Evolutionary conservation across 2,329 filamentous ascomycete species (phyloP).

Genomic region (Aspergillus pseudonomiae): DNA sequence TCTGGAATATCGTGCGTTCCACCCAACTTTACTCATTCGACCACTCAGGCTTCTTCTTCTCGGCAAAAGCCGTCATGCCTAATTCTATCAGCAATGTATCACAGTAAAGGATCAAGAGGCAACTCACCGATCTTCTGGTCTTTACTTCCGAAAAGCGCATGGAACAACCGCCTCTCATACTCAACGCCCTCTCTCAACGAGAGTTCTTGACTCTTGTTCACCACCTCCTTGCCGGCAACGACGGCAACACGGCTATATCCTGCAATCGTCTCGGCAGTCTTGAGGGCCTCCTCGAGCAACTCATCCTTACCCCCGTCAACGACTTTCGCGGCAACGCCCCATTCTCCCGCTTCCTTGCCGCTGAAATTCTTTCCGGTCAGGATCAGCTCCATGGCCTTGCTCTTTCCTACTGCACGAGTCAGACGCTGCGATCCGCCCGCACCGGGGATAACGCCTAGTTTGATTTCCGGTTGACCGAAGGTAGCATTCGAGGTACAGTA

Average conservation of each 20-base stretch:
- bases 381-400: conserved; percentile 87
- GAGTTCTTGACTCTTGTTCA: conserved; percentile 97
- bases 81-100: conserved; percentile 15
- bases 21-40: conserved; percentile 64
- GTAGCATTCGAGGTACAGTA: conserved; percentile 86
- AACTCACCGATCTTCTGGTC: conserved; percentile 89
- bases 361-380: conserved; percentile 83
- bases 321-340: conserved; percentile 84
- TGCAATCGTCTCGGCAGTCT: conserved; percentile 88
- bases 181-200: conserved; percentile 87
- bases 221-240: conserved; percentile 92
- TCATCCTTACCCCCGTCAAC: conserved; percentile 77
- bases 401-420: conserved; percentile 80
- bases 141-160: conserved; percentile 86
- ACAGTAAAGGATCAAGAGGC: neutral
- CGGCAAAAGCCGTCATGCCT: conserved; percentile 88
- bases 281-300: conserved; percentile 77
- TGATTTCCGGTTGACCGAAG: conserved; percentile 97
- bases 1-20: neutral
- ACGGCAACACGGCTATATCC: conserved; percentile 84
- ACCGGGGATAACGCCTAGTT: conserved; percentile 88
- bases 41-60: conserved; percentile 94
- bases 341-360: conserved; percentile 81
- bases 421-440: conserved; percentile 89
- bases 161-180: conserved; percentile 91